Percentiles rank a stretch among this genome's conserved stretches.
These are phyloP conservation scores for Adiantum capillusveneris DNA, from an alignment of 75 land plant genomes.

Conservation along the genomic window DNA sequence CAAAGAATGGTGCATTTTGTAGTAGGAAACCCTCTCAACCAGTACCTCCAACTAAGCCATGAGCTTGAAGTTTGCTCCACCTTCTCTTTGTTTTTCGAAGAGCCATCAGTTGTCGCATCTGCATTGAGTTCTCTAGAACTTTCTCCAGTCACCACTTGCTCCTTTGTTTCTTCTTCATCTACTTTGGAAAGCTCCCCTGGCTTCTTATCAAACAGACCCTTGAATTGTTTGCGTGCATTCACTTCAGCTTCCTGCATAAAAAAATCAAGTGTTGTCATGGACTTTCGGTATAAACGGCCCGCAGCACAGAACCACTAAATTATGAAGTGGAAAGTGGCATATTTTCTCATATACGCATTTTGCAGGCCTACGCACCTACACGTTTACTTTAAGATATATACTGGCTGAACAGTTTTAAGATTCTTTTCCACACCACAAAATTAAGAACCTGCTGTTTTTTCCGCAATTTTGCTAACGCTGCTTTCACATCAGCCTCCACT, in stretches of 20 bases:
- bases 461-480: slow-evolving; percentile 72
- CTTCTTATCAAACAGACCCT: slow-evolving; percentile 93
- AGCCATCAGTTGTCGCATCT: not conserved
- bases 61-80: not conserved
- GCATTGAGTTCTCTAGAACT: not conserved
- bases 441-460: slow-evolving; percentile 78
- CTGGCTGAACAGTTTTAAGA: too few species aligned
- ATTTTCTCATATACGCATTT: too few species aligned
- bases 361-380: too few species aligned
- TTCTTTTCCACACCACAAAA: too few species aligned
- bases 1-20: not conserved
- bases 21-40: not conserved
- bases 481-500: slow-evolving; percentile 66
- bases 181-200: slow-evolving; percentile 78
- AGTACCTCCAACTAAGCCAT: not conserved
- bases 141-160: not conserved
- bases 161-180: slow-evolving; percentile 13
- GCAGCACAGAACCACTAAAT: too few species aligned
- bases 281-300: too few species aligned
- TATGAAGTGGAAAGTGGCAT: too few species aligned
- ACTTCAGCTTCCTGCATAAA: slow-evolving; percentile 53
- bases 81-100: not conserved
- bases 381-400: too few species aligned
- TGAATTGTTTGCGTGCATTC: slow-evolving; percentile 68
- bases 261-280: not conserved